Percentiles rank a stretch among this genome's conserved stretches.
Conservation (phyloP, 2,329 filamentous ascomycete species). For the Botryotinia convoluta region DNA sequence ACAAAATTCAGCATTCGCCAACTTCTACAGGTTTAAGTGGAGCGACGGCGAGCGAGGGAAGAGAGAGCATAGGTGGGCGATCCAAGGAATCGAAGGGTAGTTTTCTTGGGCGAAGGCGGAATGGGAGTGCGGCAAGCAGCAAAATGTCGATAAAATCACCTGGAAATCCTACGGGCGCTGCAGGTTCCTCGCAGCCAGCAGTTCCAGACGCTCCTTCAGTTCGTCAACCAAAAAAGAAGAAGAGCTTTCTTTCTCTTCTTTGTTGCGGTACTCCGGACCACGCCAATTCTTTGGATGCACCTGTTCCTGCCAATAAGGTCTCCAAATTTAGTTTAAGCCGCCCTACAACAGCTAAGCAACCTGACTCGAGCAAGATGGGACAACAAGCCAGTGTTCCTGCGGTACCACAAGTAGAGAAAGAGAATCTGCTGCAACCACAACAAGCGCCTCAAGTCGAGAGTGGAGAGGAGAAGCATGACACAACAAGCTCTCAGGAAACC, state of each 20-base stretch:
- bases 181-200: slow-evolving; percentile 38
- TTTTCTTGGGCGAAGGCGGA: slow-evolving; percentile 60
- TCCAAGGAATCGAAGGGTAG: slow-evolving; percentile 66
- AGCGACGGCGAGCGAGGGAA: slow-evolving; percentile 55
- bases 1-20: slow-evolving; percentile 57
- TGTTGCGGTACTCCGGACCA: slow-evolving; percentile 47
- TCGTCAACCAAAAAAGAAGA: slow-evolving; percentile 41
- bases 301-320: slow-evolving; percentile 46
- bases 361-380: slow-evolving; percentile 28
- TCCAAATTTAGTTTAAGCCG: slow-evolving; percentile 40
- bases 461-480: slow-evolving; percentile 23
- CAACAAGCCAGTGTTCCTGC: slow-evolving; percentile 23
- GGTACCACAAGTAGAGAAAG: slow-evolving; percentile 33
- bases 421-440: slow-evolving; percentile 29
- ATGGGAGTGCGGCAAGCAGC: slow-evolving; percentile 65
- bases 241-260: slow-evolving; percentile 46
- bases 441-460: slow-evolving; percentile 23
- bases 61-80: slow-evolving; percentile 60
- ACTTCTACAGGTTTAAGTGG: slow-evolving; percentile 60
- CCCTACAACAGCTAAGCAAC: slow-evolving; percentile 36
- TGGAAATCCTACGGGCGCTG: slow-evolving; percentile 41
- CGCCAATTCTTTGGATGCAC: slow-evolving; percentile 42
- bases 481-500: slow-evolving; percentile 21
- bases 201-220: slow-evolving; percentile 34
- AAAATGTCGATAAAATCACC: slow-evolving; percentile 52